Conservation (phyloP, 2,329 filamentous ascomycete genomes). For the Monilinia vaccinii-corymbosi region DNA sequence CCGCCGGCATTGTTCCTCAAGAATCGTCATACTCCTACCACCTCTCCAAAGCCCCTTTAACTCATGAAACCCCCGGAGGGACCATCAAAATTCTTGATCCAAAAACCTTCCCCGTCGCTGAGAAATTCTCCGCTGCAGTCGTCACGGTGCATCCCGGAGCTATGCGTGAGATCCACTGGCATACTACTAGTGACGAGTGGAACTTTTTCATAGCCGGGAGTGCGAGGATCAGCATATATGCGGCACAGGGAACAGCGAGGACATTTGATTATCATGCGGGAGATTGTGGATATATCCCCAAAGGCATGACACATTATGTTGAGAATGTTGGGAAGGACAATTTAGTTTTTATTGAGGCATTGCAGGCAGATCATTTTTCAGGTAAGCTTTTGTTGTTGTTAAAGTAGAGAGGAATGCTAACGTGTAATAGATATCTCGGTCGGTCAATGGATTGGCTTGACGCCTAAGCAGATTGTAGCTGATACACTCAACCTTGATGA, state of each 20-base stretch:
- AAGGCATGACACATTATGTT: conserved; percentile 73
- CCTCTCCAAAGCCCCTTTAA: conserved; percentile 54
- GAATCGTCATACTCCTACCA: conserved; percentile 40
- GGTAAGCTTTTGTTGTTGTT: conserved; percentile 11
- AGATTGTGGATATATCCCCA: conserved; percentile 68
- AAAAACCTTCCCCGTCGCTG: conserved; percentile 65
- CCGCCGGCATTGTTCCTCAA: conserved; percentile 35
- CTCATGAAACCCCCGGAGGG: conserved; percentile 62
- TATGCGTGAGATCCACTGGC: conserved; percentile 54
- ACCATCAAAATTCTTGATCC: conserved; percentile 67
- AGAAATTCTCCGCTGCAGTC: conserved; percentile 63
- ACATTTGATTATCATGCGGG: conserved; percentile 71
- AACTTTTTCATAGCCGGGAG: conserved; percentile 67
- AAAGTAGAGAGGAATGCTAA: conserved; percentile 14
- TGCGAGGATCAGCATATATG: conserved; percentile 67
- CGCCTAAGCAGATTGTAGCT: conserved; percentile 47
- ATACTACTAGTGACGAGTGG: conserved; percentile 72
- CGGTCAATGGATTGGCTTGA: conserved; percentile 40
- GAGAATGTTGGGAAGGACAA: conserved; percentile 74
- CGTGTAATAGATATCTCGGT: conserved; percentile 31
- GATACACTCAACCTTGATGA: conserved; percentile 43
- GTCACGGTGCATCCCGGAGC: conserved; percentile 54
- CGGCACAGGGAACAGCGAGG: conserved; percentile 55
- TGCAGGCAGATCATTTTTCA: conserved; percentile 57
- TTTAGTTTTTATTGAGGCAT: conserved; percentile 67